Conservation (phyloP, 495 filamentous ascomycete genomes). For the Tetracladium marchalianum region DNA sequence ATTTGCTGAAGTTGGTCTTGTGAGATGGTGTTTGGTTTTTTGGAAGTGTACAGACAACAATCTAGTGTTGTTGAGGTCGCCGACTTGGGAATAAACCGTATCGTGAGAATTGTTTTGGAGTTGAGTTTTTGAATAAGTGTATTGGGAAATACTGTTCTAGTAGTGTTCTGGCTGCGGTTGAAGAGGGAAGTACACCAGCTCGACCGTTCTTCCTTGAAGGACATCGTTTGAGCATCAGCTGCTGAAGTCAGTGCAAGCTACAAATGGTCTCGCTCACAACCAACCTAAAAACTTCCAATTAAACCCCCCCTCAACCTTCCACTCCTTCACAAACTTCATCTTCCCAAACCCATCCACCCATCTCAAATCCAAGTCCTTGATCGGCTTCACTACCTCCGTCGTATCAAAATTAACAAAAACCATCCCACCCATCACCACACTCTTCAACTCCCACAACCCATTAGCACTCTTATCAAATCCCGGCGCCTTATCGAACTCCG, state of each 20-base stretch:
- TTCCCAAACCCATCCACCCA: background rate
- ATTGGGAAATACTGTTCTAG: background rate
- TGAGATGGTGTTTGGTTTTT: background rate
- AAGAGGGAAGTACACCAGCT: background rate
- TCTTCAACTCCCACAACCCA: constrained; percentile 36
- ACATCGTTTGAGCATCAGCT: background rate
- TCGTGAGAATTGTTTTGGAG: constrained; percentile 5
- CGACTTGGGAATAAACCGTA: constrained; percentile 10
- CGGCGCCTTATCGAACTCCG: constrained; percentile 39
- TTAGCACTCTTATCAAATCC: constrained; percentile 48
- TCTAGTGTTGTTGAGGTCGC: constrained; percentile 8
- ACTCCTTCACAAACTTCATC: constrained; percentile 27
- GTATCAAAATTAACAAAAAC: constrained; percentile 36
- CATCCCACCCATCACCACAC: constrained; percentile 23
- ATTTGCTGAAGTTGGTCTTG: background rate
- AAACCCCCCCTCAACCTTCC: constrained; percentile 28
- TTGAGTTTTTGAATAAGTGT: constrained; percentile 4
- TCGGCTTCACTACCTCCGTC: background rate
- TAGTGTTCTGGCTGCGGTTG: background rate
- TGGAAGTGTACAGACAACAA: constrained; percentile 7
- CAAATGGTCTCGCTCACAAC: constrained; percentile 6
- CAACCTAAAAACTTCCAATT: constrained; percentile 35
- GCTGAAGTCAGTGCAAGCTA: constrained; percentile 7
- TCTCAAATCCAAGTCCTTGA: constrained; percentile 7
- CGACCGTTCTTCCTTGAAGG: background rate